A percentile compares a stretch with the other conserved stretches of the same genome.
Conservation (phyloP, 495 filamentous ascomycete species). For the Talaromyces thailandensis region DNA sequence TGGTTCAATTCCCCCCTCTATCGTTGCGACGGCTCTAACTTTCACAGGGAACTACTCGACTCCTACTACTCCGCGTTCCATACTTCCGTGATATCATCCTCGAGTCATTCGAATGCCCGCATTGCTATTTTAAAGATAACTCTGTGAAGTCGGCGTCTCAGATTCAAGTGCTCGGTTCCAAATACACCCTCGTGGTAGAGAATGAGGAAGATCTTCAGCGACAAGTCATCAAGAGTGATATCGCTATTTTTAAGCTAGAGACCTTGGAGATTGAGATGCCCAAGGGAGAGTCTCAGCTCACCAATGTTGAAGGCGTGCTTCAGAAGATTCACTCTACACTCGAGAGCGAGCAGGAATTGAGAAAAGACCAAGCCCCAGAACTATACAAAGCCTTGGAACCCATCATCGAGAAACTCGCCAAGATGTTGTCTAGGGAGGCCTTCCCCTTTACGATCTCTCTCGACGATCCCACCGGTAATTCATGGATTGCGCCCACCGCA, state of each 20-base stretch:
- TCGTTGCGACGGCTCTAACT: not conserved
- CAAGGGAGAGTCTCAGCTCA: constrained; percentile 75
- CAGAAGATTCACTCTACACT: constrained; percentile 67
- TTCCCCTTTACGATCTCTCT: constrained; percentile 84
- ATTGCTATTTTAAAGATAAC: constrained; percentile 83
- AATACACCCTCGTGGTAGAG: constrained; percentile 66
- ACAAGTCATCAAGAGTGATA: constrained; percentile 87
- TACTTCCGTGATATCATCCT: constrained; percentile 96
- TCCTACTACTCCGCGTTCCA: constrained; percentile 84
- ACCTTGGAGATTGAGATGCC: constrained; percentile 89
- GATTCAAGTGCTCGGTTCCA: constrained; percentile 81
- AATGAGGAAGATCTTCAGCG: constrained; percentile 64
- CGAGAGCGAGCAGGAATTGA: constrained; percentile 59
- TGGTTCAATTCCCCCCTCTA: constrained; percentile 13
- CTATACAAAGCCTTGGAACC: constrained; percentile 64
- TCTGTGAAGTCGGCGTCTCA: constrained; percentile 84
- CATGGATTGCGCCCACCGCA: constrained; percentile 84
- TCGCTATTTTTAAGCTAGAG: constrained; percentile 67
- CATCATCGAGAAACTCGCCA: constrained; percentile 58
- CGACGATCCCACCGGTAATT: constrained; percentile 94
- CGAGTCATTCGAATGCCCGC: constrained; percentile 87
- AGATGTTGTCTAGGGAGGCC: constrained; percentile 61
- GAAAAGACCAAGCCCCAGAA: constrained; percentile 66
- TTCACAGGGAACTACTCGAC: constrained; percentile 66
- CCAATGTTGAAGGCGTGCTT: constrained; percentile 85